Conservation (phyloP, 805 yeast species). For the Kazachstania africana region DNA sequence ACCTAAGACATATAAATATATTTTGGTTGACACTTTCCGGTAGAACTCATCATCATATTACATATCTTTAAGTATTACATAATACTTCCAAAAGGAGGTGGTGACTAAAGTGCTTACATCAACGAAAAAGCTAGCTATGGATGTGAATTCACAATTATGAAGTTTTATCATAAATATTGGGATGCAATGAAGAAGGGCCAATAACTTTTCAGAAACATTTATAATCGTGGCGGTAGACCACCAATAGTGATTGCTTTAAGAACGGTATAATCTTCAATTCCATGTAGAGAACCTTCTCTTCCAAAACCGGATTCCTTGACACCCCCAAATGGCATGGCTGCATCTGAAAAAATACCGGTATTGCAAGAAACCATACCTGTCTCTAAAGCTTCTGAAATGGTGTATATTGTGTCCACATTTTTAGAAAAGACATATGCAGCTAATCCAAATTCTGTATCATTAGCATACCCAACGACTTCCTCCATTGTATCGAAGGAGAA, state of each 20-base stretch:
- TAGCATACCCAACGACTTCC: conserved; percentile 42
- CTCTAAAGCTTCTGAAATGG: conserved; percentile 45
- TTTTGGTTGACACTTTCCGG: no score
- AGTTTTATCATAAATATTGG: no score
- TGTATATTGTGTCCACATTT: conserved; percentile 37
- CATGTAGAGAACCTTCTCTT: conserved; percentile 54
- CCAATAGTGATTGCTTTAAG: conserved; percentile 43
- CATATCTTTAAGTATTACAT: no score
- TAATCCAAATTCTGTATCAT: conserved; percentile 44
- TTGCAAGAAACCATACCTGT: conserved; percentile 57
- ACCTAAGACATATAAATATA: no score
- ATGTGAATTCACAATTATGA: no score
- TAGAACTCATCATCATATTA: no score
- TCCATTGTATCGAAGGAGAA: conserved; percentile 42
- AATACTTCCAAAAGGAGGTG: no score
- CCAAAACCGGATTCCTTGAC: conserved; percentile 59
- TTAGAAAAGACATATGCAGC: conserved; percentile 50
- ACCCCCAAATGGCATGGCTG: conserved; percentile 52
- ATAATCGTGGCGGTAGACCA: conserved; percentile 8
- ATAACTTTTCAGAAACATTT: neutral
- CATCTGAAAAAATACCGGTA: conserved; percentile 45
- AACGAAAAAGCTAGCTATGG: no score
- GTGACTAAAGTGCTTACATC: no score
- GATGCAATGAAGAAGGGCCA: no score
- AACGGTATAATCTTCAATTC: conserved; percentile 48